Base-by-base conservation (phyloP, 108 stramenopile species). In the Cyclostephanos invisitatus region DNA sequence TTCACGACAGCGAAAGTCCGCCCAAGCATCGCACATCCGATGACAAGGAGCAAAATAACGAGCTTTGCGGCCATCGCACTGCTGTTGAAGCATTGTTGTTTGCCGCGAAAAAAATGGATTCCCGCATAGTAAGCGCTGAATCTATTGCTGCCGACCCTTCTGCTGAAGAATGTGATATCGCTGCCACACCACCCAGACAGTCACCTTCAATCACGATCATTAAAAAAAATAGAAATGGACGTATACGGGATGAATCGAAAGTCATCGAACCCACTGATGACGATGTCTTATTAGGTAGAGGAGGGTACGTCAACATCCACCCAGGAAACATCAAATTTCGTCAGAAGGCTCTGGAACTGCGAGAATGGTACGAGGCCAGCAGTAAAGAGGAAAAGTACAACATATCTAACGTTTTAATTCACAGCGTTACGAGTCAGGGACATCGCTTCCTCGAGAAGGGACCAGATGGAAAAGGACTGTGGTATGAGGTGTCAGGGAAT, bases 241-340 rank as follows among this genome's bases (percentile, higher is more conserved):
- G 79, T 17, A 28, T 48, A 14, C 70, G 74, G 40, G 73, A 74
- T 44, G 50, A 54, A 25, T 36, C 67, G 3, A 17, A 35, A 7
- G 48, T 37, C 36, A 67, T 65, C 50, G 66, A 60, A 68, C 72
- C 78, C 28, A 72, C 78, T 10, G 87, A 89, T 3, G 60, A 88
- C 56, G 88, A 92, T 76, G 88, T 92, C 62, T 81, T 92, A 0
- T 89, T 83, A 61, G 91, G 91, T 15, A 66, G 91, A 32, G 91
- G 91, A 10, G 91, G 89, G 25, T 83, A 70, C 22, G 89, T 87
- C 8, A 92, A 92, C 55, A 53, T 70, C 54, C 86, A 85, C 56
- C 68, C 77, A 21, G 92, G 92, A 2, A 93, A 93, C 66, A 71
- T 89, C n/a, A 50, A 69, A 27, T 93, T 90, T 65, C 87, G 92